phyloP scores from a whole-genome alignment of 2,329 filamentous ascomycete species.

The Calonectria hawksworthii region DNA sequence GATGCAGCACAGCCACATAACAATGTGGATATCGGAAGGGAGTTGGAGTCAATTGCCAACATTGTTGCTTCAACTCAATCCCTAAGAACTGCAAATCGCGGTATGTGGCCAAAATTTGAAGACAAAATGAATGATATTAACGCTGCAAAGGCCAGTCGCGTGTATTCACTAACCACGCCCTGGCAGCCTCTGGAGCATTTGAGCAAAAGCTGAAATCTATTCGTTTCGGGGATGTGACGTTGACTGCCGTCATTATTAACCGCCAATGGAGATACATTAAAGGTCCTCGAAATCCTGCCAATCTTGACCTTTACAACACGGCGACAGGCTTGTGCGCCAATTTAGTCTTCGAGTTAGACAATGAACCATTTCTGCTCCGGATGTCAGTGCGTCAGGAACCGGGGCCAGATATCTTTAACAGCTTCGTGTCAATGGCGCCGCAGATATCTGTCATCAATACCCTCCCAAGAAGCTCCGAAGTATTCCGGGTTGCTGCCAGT shows the following conservation, averaged over 20 bases:
- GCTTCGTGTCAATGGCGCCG: background rate
- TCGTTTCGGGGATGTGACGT: background rate
- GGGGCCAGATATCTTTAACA: background rate
- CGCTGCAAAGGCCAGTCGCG: background rate
- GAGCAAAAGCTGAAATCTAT: background rate
- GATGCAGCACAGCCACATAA: fast-evolving
- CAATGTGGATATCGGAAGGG: background rate
- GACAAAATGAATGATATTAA: background rate
- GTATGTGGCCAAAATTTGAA: background rate
- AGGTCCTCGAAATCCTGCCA: background rate
- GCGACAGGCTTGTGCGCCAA: background rate
- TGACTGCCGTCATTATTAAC: background rate
- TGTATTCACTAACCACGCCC: background rate
- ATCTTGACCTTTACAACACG: background rate
- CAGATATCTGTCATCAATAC: background rate
- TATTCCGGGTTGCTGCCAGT: background rate
- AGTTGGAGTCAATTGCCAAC: background rate
- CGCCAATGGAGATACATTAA: background rate
- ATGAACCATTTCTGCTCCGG: background rate
- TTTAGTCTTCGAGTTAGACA: background rate
- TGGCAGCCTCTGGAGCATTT: background rate
- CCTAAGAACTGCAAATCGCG: background rate
- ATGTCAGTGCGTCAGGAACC: background rate
- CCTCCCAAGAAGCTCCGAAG: background rate
- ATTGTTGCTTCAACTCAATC: background rate